A percentile compares a stretch with the other conserved stretches of the same genome.
These are phyloP conservation scores for Parascedosporium putredinis DNA, from an alignment of 2,329 filamentous ascomycete genomes.

Conservation along the genomic window DNA sequence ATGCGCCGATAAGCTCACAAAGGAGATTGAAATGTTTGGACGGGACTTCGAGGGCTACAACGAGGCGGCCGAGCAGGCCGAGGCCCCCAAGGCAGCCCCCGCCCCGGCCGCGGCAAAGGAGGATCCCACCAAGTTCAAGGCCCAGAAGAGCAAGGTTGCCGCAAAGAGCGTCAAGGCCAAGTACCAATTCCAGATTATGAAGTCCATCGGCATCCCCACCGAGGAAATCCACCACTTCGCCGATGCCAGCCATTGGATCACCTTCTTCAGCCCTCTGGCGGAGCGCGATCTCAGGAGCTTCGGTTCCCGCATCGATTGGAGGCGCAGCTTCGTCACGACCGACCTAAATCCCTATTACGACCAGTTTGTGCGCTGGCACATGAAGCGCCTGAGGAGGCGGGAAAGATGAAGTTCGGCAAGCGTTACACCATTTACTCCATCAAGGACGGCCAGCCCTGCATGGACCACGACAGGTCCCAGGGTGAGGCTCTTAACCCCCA, in stretches of 20 bases:
- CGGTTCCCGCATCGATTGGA: conserved; percentile 85
- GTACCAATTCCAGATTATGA: conserved; percentile 94
- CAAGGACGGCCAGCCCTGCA: conserved; percentile 49
- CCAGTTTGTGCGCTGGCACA: conserved; percentile 92
- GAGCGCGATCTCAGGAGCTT: conserved; percentile 63
- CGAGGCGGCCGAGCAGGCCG: conserved; percentile 36
- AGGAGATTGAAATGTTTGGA: conserved; percentile 84
- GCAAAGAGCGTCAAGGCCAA: conserved; percentile 88
- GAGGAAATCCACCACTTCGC: conserved; percentile 91
- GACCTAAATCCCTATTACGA: conserved; percentile 97
- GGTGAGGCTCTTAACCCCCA: conserved; percentile 56
- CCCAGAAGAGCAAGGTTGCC: conserved; percentile 85
- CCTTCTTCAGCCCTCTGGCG: conserved; percentile 60
- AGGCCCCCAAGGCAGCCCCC: conserved; percentile 42
- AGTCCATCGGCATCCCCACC: conserved; percentile 74
- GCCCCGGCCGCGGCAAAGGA: conserved; percentile 63
- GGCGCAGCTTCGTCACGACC: conserved; percentile 85
- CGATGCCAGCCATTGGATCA: conserved; percentile 83
- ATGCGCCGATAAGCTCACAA: conserved; percentile 85
- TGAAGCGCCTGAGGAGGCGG: conserved; percentile 79
- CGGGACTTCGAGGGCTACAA: conserved; percentile 71
- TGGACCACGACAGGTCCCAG: conserved; percentile 37
- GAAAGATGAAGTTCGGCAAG: conserved; percentile 90
- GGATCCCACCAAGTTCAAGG: conserved; percentile 82
- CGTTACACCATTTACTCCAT: conserved; percentile 88